These are phyloP conservation scores for Ormosia emarginata DNA, from an alignment of 306 rosid genomes.

Conservation along the genomic window DNA sequence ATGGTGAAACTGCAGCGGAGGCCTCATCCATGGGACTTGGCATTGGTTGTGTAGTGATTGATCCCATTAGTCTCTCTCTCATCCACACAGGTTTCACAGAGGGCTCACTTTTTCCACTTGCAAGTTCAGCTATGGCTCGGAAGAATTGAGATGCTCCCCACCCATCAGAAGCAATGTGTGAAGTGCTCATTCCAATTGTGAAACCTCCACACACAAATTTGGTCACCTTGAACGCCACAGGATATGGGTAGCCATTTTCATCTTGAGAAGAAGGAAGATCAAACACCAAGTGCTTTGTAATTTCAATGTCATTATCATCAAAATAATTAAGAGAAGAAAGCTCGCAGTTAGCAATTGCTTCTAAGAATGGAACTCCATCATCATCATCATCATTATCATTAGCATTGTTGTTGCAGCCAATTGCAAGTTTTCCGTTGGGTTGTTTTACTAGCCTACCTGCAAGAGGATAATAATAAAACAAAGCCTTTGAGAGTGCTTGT, in stretches of 20 bases:
- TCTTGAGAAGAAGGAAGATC: neutral
- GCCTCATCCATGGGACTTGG: neutral
- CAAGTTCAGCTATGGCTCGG: slow-evolving; percentile 32
- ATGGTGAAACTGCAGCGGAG: slow-evolving; percentile 26
- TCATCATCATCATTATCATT: neutral
- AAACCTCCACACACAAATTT: slow-evolving; percentile 42
- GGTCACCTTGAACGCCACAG: slow-evolving; percentile 26
- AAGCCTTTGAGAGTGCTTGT: slow-evolving; percentile 41
- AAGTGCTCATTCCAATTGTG: slow-evolving; percentile 18
- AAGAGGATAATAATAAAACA: slow-evolving; percentile 40
- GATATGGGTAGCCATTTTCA: slow-evolving; percentile 19
- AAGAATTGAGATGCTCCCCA: slow-evolving; percentile 30
- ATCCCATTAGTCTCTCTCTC: slow-evolving; percentile 34
- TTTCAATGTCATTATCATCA: slow-evolving; percentile 17
- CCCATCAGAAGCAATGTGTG: slow-evolving; percentile 37
- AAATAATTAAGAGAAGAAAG: slow-evolving; percentile 37
- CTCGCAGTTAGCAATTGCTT: slow-evolving; percentile 21
- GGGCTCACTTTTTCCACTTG: slow-evolving; percentile 35
- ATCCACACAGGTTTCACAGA: slow-evolving; percentile 47
- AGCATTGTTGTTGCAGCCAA: slow-evolving; percentile 21
- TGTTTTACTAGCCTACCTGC: slow-evolving; percentile 28
- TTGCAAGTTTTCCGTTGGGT: slow-evolving; percentile 29
- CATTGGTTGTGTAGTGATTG: neutral
- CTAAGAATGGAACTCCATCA: slow-evolving; percentile 45
- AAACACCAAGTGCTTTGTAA: neutral